These are phyloP conservation scores for Phoma herbarum DNA, from an alignment of 2,329 filamentous ascomycete species.

Conservation along the genomic window DNA sequence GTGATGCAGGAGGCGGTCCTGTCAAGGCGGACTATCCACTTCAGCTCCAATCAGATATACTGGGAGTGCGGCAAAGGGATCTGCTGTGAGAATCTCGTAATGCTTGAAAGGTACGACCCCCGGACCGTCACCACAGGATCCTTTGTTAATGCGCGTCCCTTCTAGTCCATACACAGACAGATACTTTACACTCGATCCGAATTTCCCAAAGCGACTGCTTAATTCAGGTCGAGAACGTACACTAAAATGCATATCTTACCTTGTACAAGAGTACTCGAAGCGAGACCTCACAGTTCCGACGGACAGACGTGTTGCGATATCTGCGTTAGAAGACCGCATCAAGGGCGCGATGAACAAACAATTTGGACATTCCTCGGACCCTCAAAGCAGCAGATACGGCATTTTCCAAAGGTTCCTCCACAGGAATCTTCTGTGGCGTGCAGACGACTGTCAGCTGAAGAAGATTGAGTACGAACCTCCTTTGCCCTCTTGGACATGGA, in stretches of 20 bases:
- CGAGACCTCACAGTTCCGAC: slow-evolving; percentile 17
- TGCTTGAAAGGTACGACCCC: slow-evolving; percentile 29
- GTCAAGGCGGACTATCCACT: slow-evolving; percentile 29
- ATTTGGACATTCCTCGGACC: too few species aligned
- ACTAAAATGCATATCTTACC: slow-evolving; percentile 20
- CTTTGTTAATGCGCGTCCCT: too few species aligned
- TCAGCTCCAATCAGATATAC: slow-evolving; percentile 30
- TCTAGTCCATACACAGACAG: slow-evolving; percentile 8
- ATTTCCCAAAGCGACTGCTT: slow-evolving; percentile 27
- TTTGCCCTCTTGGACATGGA: slow-evolving; percentile 32
- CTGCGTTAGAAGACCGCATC: slow-evolving; percentile 27
- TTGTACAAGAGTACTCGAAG: slow-evolving; percentile 28
- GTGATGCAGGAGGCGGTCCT: slow-evolving; percentile 33
- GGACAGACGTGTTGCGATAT: slow-evolving; percentile 29
- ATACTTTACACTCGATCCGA: slow-evolving; percentile 24
- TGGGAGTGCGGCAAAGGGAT: slow-evolving; percentile 32
- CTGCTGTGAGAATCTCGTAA: slow-evolving; percentile 28
- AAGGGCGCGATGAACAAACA: slow-evolving; percentile 9
- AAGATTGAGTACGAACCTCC: slow-evolving; percentile 20
- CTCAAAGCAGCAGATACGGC: slow-evolving; percentile 25
- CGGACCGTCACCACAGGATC: too few species aligned
- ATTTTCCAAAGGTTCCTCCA: slow-evolving; percentile 27
- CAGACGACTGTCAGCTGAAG: slow-evolving; percentile 1
- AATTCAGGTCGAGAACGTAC: slow-evolving; percentile 10
- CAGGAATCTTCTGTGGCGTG: slow-evolving; percentile 29